These are phyloP conservation scores for Ceratobasidium papillatum DNA, from an alignment of 1,284 basidiomycete genomes.

Conservation along the genomic window DNA sequence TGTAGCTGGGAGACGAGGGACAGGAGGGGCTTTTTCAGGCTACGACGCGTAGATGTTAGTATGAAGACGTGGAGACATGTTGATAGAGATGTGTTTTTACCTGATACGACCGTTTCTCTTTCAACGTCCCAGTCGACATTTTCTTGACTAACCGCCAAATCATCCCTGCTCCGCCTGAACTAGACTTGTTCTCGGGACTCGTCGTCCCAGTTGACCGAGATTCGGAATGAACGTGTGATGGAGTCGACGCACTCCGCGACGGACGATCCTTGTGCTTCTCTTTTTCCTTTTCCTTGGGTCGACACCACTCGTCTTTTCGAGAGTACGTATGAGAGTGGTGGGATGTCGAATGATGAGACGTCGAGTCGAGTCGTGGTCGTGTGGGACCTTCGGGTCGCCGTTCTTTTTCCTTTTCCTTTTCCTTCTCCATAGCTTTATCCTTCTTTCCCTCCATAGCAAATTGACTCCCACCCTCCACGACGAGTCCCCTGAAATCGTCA, in stretches of 20 bases:
- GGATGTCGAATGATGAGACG: neutral
- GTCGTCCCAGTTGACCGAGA: neutral
- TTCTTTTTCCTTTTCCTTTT: neutral
- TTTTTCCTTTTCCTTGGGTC: neutral
- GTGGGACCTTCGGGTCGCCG: neutral
- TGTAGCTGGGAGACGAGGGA: slow-evolving; percentile 20
- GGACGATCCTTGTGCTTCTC: neutral
- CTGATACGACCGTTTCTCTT: slow-evolving; percentile 33
- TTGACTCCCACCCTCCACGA: neutral
- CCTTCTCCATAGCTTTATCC: neutral
- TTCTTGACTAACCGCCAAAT: slow-evolving; percentile 43
- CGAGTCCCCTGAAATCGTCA: slow-evolving; percentile 5
- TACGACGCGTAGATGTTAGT: neutral
- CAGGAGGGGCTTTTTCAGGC: slow-evolving; percentile 34
- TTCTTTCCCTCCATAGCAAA: slow-evolving; percentile 3
- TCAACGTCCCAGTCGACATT: slow-evolving; percentile 43
- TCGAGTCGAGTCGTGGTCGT: neutral
- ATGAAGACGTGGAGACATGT: neutral
- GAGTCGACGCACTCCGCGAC: slow-evolving; percentile 5
- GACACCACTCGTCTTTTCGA: neutral
- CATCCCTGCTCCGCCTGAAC: slow-evolving; percentile 25
- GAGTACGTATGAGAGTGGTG: neutral
- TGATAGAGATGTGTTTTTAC: neutral
- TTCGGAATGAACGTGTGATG: neutral
- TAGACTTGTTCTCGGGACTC: slow-evolving; percentile 7